Conservation (phyloP, 495 filamentous ascomycete genomes). For the Aspergillus coremiiformis region DNA sequence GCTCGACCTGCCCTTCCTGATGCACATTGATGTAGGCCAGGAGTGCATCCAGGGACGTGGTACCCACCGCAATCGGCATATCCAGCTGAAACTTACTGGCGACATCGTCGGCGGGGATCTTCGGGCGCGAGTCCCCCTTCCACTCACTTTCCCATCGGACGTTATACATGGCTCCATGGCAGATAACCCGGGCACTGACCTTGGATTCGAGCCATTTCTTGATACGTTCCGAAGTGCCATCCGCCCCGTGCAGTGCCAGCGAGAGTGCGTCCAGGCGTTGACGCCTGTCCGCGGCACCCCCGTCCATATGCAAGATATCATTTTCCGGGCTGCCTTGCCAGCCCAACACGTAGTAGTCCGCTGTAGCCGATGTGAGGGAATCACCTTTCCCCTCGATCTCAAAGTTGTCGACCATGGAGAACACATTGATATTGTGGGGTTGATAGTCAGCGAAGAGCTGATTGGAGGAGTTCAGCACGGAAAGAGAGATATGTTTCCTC, state of each 20-base stretch:
- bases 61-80: slow-evolving; percentile 35
- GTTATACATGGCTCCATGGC: slow-evolving; percentile 42
- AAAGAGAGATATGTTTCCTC: slow-evolving; percentile 19
- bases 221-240: no score
- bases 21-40: slow-evolving; percentile 28
- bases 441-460: slow-evolving; percentile 46
- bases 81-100: slow-evolving; percentile 9
- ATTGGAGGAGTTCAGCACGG: slow-evolving; percentile 33
- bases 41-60: slow-evolving; percentile 39
- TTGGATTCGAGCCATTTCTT: background rate
- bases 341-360: slow-evolving; percentile 45
- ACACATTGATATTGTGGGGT: slow-evolving; percentile 44
- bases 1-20: slow-evolving; percentile 13
- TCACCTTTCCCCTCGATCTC: no score
- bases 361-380: slow-evolving; percentile 24
- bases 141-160: no score
- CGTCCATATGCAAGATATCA: no score
- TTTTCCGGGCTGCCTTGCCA: no score
- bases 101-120: slow-evolving; percentile 22
- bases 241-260: no score
- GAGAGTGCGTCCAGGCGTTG: no score
- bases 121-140: slow-evolving; percentile 21
- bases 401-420: slow-evolving; percentile 43
- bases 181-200: slow-evolving; percentile 9
- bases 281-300: no score